These are phyloP conservation scores for Fistulifera solaris DNA, from an alignment of 108 stramenopile species.

Conservation along the genomic window DNA sequence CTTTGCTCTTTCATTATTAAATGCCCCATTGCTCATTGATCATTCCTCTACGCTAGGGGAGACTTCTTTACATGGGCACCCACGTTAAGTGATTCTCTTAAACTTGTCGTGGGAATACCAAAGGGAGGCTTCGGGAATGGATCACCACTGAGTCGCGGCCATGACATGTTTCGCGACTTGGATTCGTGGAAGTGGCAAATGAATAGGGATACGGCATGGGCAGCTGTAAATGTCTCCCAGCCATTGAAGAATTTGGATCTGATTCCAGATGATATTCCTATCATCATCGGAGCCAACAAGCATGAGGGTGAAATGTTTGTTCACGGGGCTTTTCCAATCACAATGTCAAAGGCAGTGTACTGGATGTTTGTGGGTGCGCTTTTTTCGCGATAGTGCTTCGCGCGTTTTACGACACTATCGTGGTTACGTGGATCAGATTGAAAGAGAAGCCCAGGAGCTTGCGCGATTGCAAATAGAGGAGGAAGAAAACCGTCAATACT, in stretches of 20 bases:
- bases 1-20: too few species aligned
- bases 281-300: constrained; percentile 65
- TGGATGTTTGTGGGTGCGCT: constrained; percentile 76
- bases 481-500: constrained; percentile 46
- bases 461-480: constrained; percentile 40
- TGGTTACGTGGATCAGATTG: constrained; percentile 38
- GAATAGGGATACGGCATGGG: constrained; percentile 25
- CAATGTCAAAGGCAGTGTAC: constrained; percentile 76
- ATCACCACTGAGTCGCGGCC: constrained; percentile 5
- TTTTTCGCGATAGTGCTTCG: constrained; percentile 58
- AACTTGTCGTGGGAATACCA: constrained; percentile 13
- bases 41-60: not conserved
- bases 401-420: constrained; percentile 55
- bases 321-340: constrained; percentile 62
- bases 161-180: constrained; percentile 16
- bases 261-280: constrained; percentile 56
- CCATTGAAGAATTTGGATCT: constrained; percentile 43
- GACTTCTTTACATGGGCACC: constrained; percentile 80
- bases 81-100: constrained; percentile 30
- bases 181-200: constrained; percentile 16
- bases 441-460: constrained; percentile 36
- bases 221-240: constrained; percentile 60
- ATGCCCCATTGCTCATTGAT: too few species aligned
- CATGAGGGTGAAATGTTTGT: constrained; percentile 86
- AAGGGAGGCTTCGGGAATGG: not conserved